Evolutionary conservation across 129 eudicot genomes (phyloP).

Genomic region (Logfia minima): DNA sequence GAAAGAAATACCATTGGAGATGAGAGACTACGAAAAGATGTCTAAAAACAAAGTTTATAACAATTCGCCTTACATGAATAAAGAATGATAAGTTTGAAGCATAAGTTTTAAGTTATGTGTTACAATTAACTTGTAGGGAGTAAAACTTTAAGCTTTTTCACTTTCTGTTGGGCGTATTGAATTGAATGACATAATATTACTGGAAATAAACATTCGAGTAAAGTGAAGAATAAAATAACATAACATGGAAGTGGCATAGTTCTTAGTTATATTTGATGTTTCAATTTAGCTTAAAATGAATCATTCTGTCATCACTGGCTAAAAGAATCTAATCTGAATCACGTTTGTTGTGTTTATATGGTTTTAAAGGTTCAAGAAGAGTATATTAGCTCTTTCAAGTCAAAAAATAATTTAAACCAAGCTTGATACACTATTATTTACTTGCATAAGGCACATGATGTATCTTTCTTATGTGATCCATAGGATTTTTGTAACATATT

Average conservation of each 20-base stretch:
- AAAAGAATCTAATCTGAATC: slow-evolving; percentile 8
- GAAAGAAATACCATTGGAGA: not conserved
- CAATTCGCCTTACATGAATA: not conserved
- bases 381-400: not conserved
- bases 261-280: not conserved
- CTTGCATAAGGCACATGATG: not conserved
- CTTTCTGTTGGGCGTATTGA: not conserved
- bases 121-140: too few species aligned
- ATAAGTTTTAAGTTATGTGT: not conserved
- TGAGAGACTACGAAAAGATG: not conserved
- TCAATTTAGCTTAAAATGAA: not conserved
- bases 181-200: not conserved
- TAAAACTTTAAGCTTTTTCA: too few species aligned
- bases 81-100: not conserved
- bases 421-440: not conserved
- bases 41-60: not conserved
- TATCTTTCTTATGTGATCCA: too few species aligned
- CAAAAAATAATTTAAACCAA: not conserved
- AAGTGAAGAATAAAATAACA: slow-evolving; percentile 18
- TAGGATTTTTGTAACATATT: too few species aligned
- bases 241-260: slow-evolving; percentile 18
- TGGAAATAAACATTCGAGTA: not conserved
- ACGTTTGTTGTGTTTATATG: not conserved
- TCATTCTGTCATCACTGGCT: slow-evolving; percentile 6
- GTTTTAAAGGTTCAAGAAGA: not conserved